Conservation (phyloP, 2,329 filamentous ascomycete genomes). For the Dactylellina haptotyla region DNA sequence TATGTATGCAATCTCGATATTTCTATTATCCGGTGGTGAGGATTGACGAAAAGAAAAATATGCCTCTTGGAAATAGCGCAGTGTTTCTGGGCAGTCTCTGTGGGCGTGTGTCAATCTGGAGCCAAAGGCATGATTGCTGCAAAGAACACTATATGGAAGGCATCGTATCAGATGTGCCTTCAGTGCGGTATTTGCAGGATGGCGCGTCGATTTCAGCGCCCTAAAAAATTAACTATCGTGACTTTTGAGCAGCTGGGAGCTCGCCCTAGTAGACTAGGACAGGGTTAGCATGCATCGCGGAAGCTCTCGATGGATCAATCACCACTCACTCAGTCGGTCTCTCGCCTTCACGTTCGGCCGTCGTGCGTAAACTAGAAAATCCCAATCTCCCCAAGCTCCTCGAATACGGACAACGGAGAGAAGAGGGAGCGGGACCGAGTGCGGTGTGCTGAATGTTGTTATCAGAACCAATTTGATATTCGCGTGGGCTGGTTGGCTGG, state of each 20-base stretch:
- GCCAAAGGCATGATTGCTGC: constrained; percentile 36
- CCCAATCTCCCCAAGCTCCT: too few relatives aligned
- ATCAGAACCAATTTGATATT: constrained; percentile 1
- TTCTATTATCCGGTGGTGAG: too few relatives aligned
- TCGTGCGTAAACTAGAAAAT: too few relatives aligned
- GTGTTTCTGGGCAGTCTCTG: neutral
- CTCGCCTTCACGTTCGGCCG: too few relatives aligned
- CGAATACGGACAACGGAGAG: neutral
- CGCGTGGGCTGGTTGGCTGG: constrained; percentile 21
- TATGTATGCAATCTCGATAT: too few relatives aligned
- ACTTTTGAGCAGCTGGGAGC: too few relatives aligned
- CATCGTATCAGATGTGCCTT: constrained; percentile 1
- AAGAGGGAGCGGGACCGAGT: neutral
- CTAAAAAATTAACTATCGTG: too few relatives aligned
- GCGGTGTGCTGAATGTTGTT: neutral
- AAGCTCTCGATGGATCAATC: neutral
- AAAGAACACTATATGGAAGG: neutral
- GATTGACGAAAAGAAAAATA: neutral
- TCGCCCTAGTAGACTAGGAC: too few relatives aligned
- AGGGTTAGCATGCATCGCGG: neutral
- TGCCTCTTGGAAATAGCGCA: too few relatives aligned
- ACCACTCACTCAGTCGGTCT: neutral
- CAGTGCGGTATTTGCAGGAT: neutral
- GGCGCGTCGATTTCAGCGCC: constrained; percentile 51
- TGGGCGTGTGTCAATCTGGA: constrained; percentile 27